Percentiles rank a stretch among this genome's conserved stretches.
Evolutionary conservation across 2,329 filamentous ascomycete species (phyloP).

Genomic region (Atkinsonella texensis): DNA sequence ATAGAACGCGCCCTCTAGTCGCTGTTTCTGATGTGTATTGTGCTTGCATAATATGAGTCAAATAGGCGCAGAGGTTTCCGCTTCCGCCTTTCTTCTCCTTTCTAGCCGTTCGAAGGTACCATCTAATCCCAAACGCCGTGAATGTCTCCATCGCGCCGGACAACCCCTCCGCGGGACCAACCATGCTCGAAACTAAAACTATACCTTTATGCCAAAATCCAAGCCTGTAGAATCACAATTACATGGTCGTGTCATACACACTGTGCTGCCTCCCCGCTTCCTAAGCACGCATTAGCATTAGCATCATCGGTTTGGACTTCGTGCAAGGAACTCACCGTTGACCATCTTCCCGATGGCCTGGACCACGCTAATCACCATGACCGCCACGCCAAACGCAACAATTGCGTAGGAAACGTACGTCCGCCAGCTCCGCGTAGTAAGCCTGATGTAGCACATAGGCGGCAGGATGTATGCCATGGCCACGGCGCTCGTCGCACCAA

Average conservation of each 20-base stretch:
- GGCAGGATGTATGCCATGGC: constrained; percentile 92
- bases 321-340: constrained; percentile 9
- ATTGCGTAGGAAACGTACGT: constrained; percentile 59
- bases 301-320: neutral
- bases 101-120: no score
- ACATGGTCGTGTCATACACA: constrained; percentile 4
- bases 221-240: neutral
- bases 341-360: constrained; percentile 61
- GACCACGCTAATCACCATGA: constrained; percentile 71
- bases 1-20: no score
- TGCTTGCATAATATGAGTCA: no score
- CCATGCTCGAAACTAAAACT: neutral
- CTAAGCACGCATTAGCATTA: neutral
- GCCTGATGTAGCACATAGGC: constrained; percentile 87
- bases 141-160: neutral
- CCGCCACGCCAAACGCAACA: constrained; percentile 67
- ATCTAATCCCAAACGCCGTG: neutral
- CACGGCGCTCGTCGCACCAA: constrained; percentile 88
- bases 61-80: no score
- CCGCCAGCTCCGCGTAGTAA: constrained; percentile 65
- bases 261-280: constrained; percentile 7
- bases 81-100: no score
- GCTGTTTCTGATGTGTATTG: no score
- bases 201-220: neutral
- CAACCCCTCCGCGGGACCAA: no score